phyloP scores from a whole-genome alignment of 495 filamentous ascomycete genomes.

The Cetradonia linearis region DNA sequence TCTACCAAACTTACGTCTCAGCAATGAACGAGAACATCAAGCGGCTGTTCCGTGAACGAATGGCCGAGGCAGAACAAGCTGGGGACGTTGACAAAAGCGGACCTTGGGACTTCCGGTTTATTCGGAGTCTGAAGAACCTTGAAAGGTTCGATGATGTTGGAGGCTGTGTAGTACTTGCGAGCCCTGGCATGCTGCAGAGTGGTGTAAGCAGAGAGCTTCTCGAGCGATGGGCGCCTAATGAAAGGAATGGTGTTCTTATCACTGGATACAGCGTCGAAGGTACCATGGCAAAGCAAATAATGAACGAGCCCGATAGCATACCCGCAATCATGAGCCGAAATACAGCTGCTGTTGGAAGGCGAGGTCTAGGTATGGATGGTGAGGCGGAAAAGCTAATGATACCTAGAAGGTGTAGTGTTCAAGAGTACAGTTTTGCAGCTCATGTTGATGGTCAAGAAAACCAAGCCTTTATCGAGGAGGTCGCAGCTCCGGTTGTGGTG shows the following conservation, averaged over 20 bases:
- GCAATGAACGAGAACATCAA: conserved; percentile 99
- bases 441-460: conserved; percentile 97
- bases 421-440: conserved; percentile 89
- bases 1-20: conserved; percentile 94
- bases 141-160: conserved; percentile 95
- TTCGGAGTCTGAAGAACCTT: conserved; percentile 79
- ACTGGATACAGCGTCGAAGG: conserved; percentile 97
- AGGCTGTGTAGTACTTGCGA: conserved; percentile 92
- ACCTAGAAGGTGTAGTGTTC: conserved; percentile 77
- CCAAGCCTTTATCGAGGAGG: conserved; percentile 85
- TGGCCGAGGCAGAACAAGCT: conserved; percentile 73
- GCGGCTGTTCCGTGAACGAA: conserved; percentile 70
- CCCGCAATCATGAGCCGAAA: conserved; percentile 77
- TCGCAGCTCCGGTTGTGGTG: conserved; percentile 83
- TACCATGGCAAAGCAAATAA: conserved; percentile 91
- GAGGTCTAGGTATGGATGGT: conserved; percentile 46
- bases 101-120: conserved; percentile 92
- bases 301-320: conserved; percentile 87
- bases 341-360: conserved; percentile 38
- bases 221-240: conserved; percentile 90
- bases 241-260: conserved; percentile 91
- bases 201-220: conserved; percentile 85
- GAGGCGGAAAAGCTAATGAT: conserved; percentile 81
- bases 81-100: conserved; percentile 64
- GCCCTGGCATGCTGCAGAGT: conserved; percentile 94